phyloP scores from a whole-genome alignment of 2,329 filamentous ascomycete species.

The Colletotrichum liaoningense region DNA sequence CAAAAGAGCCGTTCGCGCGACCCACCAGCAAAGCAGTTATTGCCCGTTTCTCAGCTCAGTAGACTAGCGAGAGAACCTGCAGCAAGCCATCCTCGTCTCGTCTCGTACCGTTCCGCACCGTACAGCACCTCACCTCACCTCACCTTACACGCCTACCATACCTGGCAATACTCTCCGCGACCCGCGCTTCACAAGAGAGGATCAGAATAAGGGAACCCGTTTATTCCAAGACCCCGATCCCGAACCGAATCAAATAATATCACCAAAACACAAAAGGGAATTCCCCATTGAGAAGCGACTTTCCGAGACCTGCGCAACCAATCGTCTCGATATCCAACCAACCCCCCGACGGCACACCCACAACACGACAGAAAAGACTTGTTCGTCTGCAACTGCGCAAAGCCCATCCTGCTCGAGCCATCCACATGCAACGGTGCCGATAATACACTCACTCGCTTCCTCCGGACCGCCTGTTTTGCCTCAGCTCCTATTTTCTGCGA shows the following conservation, averaged over 20 bases:
- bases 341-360: neutral
- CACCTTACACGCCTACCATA: constrained; percentile 6
- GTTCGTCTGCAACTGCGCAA: constrained; percentile 24
- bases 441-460: constrained; percentile 41
- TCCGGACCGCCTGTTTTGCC: constrained; percentile 39
- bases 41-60: constrained; percentile 19
- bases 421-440: constrained; percentile 37
- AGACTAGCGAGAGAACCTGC: constrained; percentile 31
- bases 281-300: constrained; percentile 22
- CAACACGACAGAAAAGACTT: constrained; percentile 2
- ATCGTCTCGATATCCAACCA: constrained; percentile 22
- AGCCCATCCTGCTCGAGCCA: constrained; percentile 19
- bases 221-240: constrained; percentile 33
- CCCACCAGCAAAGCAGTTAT: constrained; percentile 21
- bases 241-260: constrained; percentile 29
- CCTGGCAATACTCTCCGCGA: constrained; percentile 9
- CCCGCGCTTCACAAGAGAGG: constrained; percentile 11
- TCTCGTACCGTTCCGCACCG: neutral
- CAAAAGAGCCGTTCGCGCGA: constrained; percentile 11
- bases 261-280: constrained; percentile 10
- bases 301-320: constrained; percentile 38
- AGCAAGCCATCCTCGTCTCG: constrained; percentile 30
- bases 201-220: constrained; percentile 1
- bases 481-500: constrained; percentile 43
- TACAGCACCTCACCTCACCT: neutral